These are phyloP conservation scores for Suzukiozyma palmioleophila DNA, from an alignment of 1,139 yeast species.

Conservation along the genomic window DNA sequence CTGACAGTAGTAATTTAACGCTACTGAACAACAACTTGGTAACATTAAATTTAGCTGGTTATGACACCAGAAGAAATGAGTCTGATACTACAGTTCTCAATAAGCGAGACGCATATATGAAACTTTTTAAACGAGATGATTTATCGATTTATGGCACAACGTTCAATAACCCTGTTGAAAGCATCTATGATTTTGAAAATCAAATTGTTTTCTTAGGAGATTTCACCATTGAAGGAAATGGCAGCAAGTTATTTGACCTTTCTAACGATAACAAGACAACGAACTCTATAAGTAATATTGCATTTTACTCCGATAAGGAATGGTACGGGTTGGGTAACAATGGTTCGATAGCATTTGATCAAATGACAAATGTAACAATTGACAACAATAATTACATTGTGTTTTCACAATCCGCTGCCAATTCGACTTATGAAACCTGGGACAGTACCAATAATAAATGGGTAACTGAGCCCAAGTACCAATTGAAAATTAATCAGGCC, in stretches of 20 bases:
- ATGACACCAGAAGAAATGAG: conserved; percentile 31
- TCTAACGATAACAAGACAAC: conserved; percentile 26
- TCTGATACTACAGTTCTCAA: conserved; percentile 14
- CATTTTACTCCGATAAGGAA: conserved; percentile 19
- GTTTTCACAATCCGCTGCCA: conserved; percentile 27
- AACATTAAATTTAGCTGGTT: conserved; percentile 22
- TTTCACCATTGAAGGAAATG: conserved; percentile 21
- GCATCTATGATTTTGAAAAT: conserved; percentile 17
- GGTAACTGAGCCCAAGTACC: conserved; percentile 32
- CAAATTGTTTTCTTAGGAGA: conserved; percentile 30
- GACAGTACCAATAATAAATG: conserved; percentile 32
- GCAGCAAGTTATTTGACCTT: conserved; percentile 22
- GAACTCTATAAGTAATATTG: conserved; percentile 31
- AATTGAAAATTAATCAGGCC: conserved; percentile 36
- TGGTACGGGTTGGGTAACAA: conserved; percentile 41
- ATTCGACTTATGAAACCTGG: conserved; percentile 30
- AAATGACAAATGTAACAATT: conserved; percentile 33
- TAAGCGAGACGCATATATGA: conserved; percentile 8
- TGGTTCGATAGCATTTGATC: conserved; percentile 16
- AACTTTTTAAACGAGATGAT: conserved; percentile 21
- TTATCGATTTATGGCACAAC: conserved; percentile 23
- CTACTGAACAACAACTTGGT: conserved; percentile 26
- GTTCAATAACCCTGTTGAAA: conserved; percentile 28
- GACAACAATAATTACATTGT: conserved; percentile 34
- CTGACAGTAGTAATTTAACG: conserved; percentile 27